A percentile compares a stretch with the other conserved stretches of the same genome.
Conservation (phyloP, 805 yeast genomes). For the Candida palmyrensis region DNA sequence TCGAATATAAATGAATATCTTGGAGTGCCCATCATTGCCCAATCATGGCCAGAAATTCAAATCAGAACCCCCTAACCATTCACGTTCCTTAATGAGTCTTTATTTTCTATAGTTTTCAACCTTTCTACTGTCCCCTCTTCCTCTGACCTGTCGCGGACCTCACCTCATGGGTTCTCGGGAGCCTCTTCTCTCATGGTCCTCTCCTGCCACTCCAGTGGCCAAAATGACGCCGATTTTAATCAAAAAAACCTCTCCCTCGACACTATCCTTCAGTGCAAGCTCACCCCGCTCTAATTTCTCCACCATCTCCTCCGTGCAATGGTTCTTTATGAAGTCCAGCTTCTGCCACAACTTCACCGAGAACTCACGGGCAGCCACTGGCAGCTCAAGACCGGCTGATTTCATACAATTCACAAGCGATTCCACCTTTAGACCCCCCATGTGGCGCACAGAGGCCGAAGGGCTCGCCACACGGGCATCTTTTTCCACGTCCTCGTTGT, state of each 20-base stretch:
- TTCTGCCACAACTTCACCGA: conserved; percentile 18
- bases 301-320: conserved; percentile 12
- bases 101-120: too few relatives aligned
- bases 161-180: too few relatives aligned
- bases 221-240: conserved; percentile 18
- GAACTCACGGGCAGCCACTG: conserved; percentile 16
- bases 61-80: too few relatives aligned
- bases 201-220: conserved; percentile 18
- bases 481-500: conserved; percentile 27
- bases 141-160: too few relatives aligned
- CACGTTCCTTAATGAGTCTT: too few relatives aligned
- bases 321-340: conserved; percentile 19
- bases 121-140: too few relatives aligned
- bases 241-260: conserved; percentile 7
- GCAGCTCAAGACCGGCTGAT: conserved; percentile 17
- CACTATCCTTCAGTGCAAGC: conserved; percentile 8
- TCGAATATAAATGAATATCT: too few relatives aligned
- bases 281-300: conserved; percentile 12
- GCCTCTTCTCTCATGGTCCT: background rate
- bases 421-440: conserved; percentile 27
- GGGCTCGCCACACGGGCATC: conserved; percentile 3
- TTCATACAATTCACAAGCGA: conserved; percentile 17
- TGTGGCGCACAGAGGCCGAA: conserved; percentile 19
- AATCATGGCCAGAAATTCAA: too few relatives aligned
- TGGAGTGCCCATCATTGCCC: too few relatives aligned